phyloP scores from a whole-genome alignment of 2,329 filamentous ascomycete genomes.

The Sarocladiaceae sp. region DNA sequence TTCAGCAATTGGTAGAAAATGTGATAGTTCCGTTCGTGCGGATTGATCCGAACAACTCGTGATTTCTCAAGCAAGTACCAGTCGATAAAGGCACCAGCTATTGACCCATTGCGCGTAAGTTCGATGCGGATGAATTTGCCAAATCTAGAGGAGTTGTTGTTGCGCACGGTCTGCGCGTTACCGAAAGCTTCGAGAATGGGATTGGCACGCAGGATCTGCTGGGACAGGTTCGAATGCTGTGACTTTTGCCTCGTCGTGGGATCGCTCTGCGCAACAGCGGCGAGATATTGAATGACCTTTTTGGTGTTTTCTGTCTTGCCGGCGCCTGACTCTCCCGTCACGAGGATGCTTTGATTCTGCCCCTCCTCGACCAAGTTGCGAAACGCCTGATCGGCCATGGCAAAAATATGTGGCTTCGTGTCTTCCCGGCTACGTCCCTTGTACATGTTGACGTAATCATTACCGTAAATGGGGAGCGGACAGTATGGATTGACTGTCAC shows the following conservation, averaged over 20 bases:
- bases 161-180: constrained; percentile 94
- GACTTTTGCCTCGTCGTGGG: constrained; percentile 56
- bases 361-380: constrained; percentile 92
- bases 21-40: constrained; percentile 91
- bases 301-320: constrained; percentile 99
- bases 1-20: constrained; percentile 93
- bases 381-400: constrained; percentile 95
- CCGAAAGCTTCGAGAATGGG: constrained; percentile 97
- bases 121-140: constrained; percentile 99
- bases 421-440: constrained; percentile 86
- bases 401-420: constrained; percentile 94
- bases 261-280: constrained; percentile 84
- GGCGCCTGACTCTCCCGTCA: constrained; percentile 95
- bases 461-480: constrained; percentile 86
- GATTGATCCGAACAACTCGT: constrained; percentile 83
- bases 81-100: constrained; percentile 93
- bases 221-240: constrained; percentile 77
- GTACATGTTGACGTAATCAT: constrained; percentile 98
- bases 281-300: constrained; percentile 97
- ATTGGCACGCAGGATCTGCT: constrained; percentile 93
- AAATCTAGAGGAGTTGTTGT: constrained; percentile 97
- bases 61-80: constrained; percentile 99
- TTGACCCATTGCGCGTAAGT: constrained; percentile 80
- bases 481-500: constrained; percentile 98
- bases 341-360: constrained; percentile 92